Percentiles rank a stretch among this genome's conserved stretches.
These are phyloP conservation scores for Dicorynia guianensis DNA, from an alignment of 306 rosid species.

Conservation along the genomic window DNA sequence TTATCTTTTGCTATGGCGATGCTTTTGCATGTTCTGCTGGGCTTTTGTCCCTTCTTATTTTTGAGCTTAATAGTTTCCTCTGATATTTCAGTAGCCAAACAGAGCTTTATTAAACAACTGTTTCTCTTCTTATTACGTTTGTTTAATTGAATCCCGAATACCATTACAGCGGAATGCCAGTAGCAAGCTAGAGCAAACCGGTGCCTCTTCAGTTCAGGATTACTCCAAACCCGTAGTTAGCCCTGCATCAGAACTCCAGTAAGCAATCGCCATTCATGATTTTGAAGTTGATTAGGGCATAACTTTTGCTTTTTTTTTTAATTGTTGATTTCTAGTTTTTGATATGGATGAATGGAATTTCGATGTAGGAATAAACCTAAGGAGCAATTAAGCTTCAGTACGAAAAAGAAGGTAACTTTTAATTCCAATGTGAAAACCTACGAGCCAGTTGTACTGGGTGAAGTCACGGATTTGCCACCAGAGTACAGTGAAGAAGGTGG, in stretches of 20 bases:
- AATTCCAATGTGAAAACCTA: constrained; percentile 80
- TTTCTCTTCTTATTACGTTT: background rate
- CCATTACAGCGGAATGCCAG: constrained; percentile 57
- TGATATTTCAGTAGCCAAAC: constrained; percentile 23
- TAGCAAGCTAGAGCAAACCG: constrained; percentile 48
- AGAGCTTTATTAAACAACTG: constrained; percentile 32
- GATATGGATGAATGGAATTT: constrained; percentile 25
- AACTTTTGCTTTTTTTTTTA: background rate
- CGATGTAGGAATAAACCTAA: constrained; percentile 58
- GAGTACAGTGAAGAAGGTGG: constrained; percentile 43
- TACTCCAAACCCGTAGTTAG: constrained; percentile 41
- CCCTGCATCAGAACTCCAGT: constrained; percentile 53
- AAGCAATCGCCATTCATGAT: constrained; percentile 36
- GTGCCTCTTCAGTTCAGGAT: constrained; percentile 45
- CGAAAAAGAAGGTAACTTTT: constrained; percentile 80
- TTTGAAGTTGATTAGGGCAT: background rate
- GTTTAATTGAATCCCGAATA: background rate
- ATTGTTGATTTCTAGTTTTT: constrained; percentile 13
- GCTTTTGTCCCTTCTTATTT: constrained; percentile 1
- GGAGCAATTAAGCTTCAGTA: constrained; percentile 55
- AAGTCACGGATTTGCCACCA: constrained; percentile 37
- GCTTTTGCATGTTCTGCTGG: background rate
- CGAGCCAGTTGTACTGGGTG: constrained; percentile 59
- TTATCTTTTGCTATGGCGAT: background rate
- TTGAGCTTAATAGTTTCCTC: background rate